Evolutionary conservation across 208 protist genomes (phyloP).

Genomic region (Leishmania turanica): DNA sequence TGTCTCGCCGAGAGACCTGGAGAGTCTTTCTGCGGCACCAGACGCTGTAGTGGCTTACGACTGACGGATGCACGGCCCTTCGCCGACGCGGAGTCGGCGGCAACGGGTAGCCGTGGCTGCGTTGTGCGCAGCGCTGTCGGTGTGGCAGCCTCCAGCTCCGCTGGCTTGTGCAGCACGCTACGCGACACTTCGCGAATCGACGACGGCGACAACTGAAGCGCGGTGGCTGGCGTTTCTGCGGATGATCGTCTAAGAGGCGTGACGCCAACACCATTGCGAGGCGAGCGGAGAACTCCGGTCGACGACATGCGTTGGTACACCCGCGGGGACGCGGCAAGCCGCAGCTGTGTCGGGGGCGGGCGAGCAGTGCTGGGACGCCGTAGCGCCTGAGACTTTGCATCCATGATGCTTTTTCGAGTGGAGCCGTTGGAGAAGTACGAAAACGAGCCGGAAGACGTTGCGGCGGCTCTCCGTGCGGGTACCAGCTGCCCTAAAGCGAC

Average conservation of each 20-base stretch:
- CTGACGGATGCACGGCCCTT: background rate
- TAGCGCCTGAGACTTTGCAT: background rate
- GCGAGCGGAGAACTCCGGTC: background rate
- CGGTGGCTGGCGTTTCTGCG: background rate
- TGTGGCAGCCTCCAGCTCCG: background rate
- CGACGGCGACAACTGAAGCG: background rate
- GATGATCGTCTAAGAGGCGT: background rate
- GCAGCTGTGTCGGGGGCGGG: background rate
- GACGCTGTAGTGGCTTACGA: background rate
- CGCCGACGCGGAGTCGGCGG: too few species aligned
- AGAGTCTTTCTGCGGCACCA: background rate
- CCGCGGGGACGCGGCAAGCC: background rate
- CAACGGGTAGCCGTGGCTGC: background rate
- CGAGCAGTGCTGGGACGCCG: slow-evolving; percentile 1
- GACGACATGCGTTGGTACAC: slow-evolving; percentile 2
- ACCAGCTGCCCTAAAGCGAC: background rate
- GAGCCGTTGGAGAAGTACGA: background rate
- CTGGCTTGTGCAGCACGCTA: background rate
- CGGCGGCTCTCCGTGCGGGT: background rate
- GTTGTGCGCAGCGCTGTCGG: background rate
- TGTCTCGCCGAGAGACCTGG: background rate
- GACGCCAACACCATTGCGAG: background rate
- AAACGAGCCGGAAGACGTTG: background rate
- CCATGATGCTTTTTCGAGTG: background rate
- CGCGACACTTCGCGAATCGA: background rate